Base-by-base conservation (phyloP, 495 filamentous ascomycete genomes). In the Aspergillus campestris region DNA sequence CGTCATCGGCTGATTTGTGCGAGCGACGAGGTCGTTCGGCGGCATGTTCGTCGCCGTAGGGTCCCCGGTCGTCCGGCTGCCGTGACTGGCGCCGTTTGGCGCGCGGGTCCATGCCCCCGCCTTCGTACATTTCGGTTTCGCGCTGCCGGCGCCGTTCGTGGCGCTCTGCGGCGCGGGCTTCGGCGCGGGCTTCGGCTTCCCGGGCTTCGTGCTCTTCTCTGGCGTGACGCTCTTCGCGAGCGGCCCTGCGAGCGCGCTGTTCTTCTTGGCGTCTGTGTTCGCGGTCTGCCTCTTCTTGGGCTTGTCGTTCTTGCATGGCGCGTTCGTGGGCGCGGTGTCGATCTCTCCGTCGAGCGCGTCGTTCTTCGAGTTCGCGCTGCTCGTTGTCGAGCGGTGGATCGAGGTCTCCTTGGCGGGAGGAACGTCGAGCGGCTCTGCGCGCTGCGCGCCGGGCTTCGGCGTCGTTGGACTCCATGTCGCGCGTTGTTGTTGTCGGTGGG, bases 401-500 rank as follows among this genome's bases (percentile, higher is more conserved):
- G 24, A 56, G 57, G 3, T 62, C 59, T 3, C 57, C 64, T 27
- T 69, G 59, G 43, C 65, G 60, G 30, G 66, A 57, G 28, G 60
- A 58, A 48, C 64, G 53, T 31, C 18, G 18, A 1, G 68, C 24
- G 3, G 66, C 61, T 18, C 65, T 59, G 6, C 72, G 59, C 59
- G 75, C 64, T 61, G 77, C 65, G 71, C 75, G 50, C 60, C 73
- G 55, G 65, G 63, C 54, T 60, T 75, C 71, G 60, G 51, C 60
- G 65, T 71, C 54, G 72, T 76, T 67, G 50, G 74, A 50, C 67
- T 84, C 63, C 59, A 64, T 61, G 8, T 67, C 65, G 9, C 53
- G 56, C 32, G 51, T 59, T n/a, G 49, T 62, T 9, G 51, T 61
- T 9, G 47, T 54, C 8, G 53, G 58, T 8, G 56, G 62, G 8